Percentiles rank a stretch among this genome's conserved stretches.
Evolutionary conservation across 2,329 filamentous ascomycete species (phyloP).

Genomic region (Diplocarpon rosae): DNA sequence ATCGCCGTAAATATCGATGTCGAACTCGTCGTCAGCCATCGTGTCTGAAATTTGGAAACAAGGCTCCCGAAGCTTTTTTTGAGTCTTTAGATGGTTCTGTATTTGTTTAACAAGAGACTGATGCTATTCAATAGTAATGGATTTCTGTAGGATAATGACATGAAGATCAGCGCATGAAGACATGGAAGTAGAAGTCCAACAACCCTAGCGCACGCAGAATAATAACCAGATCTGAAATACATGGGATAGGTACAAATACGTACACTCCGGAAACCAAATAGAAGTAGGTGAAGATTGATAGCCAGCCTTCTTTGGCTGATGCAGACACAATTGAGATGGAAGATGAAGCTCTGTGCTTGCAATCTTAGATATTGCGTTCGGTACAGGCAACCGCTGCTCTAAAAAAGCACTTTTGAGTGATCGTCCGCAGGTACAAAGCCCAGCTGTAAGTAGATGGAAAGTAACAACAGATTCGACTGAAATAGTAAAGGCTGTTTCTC

Average conservation of each 20-base stretch:
- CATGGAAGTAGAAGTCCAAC: slow-evolving; percentile 8
- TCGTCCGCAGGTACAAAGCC: slow-evolving; percentile 3
- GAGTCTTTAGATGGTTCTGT: slow-evolving; percentile 14
- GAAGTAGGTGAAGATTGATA: slow-evolving; percentile 26
- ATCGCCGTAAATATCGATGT: slow-evolving; percentile 63
- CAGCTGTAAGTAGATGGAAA: slow-evolving; percentile 13
- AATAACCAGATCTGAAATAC: slow-evolving; percentile 21
- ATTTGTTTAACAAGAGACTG: slow-evolving; percentile 22
- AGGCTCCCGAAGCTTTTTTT: slow-evolving; percentile 9
- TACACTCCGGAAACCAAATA: slow-evolving; percentile 28
- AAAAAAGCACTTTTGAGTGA: slow-evolving; percentile 7
- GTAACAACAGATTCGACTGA: slow-evolving; percentile 18
- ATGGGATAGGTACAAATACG: slow-evolving; percentile 30
- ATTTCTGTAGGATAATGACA: slow-evolving; percentile 23
- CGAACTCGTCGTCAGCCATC: slow-evolving; percentile 62
- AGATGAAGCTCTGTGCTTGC: slow-evolving; percentile 58
- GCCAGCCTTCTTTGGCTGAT: slow-evolving; percentile 26
- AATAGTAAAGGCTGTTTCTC: slow-evolving; percentile 14
- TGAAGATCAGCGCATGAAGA: slow-evolving; percentile 27
- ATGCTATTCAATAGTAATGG: slow-evolving; percentile 20
- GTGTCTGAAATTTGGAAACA: slow-evolving; percentile 10
- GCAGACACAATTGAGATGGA: slow-evolving; percentile 31
- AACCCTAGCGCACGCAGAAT: slow-evolving; percentile 10
- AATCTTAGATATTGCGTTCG: slow-evolving; percentile 28
- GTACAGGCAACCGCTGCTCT: slow-evolving; percentile 20